phyloP scores from a whole-genome alignment of 2,329 filamentous ascomycete genomes.

The Emmonsiellopsis sp. region DNA sequence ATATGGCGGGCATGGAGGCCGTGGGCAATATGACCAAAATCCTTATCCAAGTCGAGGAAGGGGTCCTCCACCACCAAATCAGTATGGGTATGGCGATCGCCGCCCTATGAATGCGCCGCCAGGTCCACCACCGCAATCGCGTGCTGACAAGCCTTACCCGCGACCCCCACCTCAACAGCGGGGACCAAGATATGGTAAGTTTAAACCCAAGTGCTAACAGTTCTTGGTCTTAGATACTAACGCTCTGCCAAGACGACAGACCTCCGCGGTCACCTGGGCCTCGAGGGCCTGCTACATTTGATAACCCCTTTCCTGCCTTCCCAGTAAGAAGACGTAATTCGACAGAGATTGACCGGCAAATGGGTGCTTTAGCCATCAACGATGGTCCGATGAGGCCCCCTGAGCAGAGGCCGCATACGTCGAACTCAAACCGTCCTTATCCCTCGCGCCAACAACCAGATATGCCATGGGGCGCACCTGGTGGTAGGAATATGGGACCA shows the following conservation, averaged over 20 bases:
- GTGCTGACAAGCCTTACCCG: conserved; percentile 6
- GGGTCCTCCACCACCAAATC: conserved; percentile 4
- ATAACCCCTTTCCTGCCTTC: conserved; percentile 42
- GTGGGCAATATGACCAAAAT: conserved; percentile 3
- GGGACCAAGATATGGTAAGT: conserved; percentile 26
- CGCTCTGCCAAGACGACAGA: conserved; percentile 15
- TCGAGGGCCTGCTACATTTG: conserved; percentile 28
- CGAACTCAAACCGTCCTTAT: conserved; percentile 26
- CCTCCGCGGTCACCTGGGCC: conserved; percentile 21
- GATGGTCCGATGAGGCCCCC: conserved; percentile 15
- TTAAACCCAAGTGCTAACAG: neutral
- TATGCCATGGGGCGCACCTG: conserved; percentile 1
- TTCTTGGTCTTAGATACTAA: conserved; percentile 7
- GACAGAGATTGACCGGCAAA: conserved; percentile 27
- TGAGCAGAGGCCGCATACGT: conserved; percentile 28
- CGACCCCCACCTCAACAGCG: conserved; percentile 22
- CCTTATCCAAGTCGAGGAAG: conserved; percentile 1
- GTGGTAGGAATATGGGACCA: conserved; percentile 6
- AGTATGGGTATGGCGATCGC: conserved; percentile 15
- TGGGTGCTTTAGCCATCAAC: conserved; percentile 31
- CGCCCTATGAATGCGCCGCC: conserved; percentile 6
- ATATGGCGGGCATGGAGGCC: conserved; percentile 14
- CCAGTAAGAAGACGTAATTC: conserved; percentile 24
- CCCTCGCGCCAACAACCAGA: conserved; percentile 16
- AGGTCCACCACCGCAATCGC: neutral